Conservation (phyloP, 257 asterid species). For the Sherardia arvensis region DNA sequence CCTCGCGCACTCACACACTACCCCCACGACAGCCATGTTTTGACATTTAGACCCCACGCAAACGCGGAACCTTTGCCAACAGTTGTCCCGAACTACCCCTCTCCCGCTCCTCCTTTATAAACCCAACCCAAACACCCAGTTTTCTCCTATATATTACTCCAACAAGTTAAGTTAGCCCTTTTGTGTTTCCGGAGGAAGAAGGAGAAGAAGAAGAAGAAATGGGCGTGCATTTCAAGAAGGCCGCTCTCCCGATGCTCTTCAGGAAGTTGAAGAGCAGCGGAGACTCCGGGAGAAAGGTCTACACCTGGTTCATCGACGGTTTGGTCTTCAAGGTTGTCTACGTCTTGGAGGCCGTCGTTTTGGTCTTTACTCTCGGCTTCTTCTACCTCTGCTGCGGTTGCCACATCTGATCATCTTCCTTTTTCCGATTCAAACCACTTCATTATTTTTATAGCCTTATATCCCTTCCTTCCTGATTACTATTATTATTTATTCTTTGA, state of each 20-base stretch:
- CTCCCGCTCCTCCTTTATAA: neutral
- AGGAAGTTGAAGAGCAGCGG: constrained; percentile 28
- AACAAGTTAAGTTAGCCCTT: too few relatives aligned
- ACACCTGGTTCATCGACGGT: constrained; percentile 46
- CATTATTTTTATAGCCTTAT: neutral
- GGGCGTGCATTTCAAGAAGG: constrained; percentile 36
- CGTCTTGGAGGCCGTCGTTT: constrained; percentile 43
- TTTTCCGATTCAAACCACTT: neutral
- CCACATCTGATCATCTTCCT: constrained; percentile 31
- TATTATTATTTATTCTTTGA: too few relatives aligned
- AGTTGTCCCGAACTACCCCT: constrained; percentile 8
- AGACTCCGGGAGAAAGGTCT: constrained; percentile 28
- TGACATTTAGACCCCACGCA: constrained; percentile 8
- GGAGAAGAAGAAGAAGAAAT: neutral
- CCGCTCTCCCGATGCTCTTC: constrained; percentile 30
- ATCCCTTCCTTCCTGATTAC: too few relatives aligned
- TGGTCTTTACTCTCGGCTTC: constrained; percentile 48
- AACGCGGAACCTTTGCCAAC: constrained; percentile 7
- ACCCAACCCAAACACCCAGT: neutral
- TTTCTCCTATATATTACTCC: too few relatives aligned
- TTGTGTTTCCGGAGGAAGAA: neutral
- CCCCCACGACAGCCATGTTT: neutral
- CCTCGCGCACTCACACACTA: neutral
- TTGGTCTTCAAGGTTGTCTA: constrained; percentile 54
- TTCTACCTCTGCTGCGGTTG: constrained; percentile 80